phyloP scores from a whole-genome alignment of 495 filamentous ascomycete genomes.

The Stereocaulon alpinum region DNA sequence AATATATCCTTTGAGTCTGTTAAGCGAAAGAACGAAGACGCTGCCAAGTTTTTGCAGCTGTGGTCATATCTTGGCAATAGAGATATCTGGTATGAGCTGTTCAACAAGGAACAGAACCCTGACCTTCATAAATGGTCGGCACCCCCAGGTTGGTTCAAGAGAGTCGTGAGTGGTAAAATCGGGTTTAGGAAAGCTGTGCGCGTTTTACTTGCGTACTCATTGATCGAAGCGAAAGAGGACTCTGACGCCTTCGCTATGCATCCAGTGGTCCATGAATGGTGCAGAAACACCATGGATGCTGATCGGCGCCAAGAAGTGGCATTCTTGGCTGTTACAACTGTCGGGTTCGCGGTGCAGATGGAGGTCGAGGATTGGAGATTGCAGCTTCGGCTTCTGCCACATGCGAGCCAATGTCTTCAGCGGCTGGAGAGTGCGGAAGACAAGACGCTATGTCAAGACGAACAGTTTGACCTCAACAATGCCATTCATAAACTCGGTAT shows the following conservation, averaged over 20 bases:
- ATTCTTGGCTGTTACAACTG: neutral
- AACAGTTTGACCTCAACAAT: neutral
- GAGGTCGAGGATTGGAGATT: neutral
- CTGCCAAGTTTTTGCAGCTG: slow-evolving; percentile 28
- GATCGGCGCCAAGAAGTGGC: slow-evolving; percentile 2
- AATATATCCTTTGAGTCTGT: slow-evolving; percentile 26
- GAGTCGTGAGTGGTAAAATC: neutral
- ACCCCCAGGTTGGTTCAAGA: neutral
- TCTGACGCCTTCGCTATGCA: slow-evolving; percentile 31
- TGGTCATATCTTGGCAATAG: slow-evolving; percentile 29
- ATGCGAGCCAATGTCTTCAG: neutral
- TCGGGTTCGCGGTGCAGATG: neutral
- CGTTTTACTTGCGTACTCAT: neutral
- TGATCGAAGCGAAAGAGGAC: slow-evolving; percentile 13
- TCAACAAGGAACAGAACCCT: slow-evolving; percentile 5
- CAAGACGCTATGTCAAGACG: neutral
- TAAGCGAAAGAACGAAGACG: slow-evolving; percentile 20
- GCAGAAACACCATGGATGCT: slow-evolving; percentile 21
- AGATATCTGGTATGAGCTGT: slow-evolving; percentile 25
- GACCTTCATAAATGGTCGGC: neutral
- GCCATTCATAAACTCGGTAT: neutral
- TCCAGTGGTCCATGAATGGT: slow-evolving; percentile 32
- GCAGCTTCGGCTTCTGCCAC: neutral
- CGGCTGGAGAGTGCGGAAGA: neutral
- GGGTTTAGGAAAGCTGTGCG: neutral